Conservation (phyloP, 163 green algal species). For the Chlamydomonas reinhardtii region DNA sequence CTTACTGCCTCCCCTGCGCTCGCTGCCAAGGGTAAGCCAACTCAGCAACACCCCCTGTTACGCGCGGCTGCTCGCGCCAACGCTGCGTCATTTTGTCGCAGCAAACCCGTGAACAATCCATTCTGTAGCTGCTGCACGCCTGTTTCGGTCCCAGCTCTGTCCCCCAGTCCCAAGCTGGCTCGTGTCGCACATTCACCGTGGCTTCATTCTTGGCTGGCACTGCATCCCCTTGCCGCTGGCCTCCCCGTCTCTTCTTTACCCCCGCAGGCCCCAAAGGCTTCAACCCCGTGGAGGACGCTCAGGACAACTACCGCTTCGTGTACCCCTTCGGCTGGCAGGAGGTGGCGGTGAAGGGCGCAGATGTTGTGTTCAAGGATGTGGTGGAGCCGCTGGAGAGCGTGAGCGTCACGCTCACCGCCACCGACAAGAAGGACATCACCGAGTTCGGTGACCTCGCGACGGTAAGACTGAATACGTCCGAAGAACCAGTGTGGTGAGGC, state of each 20-base stretch:
- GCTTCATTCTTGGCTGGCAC: no score
- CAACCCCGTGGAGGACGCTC: conserved; percentile 82
- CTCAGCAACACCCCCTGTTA: no score
- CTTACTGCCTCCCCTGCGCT: conserved; percentile 5
- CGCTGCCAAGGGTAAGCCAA: conserved; percentile 52
- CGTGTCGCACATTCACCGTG: no score
- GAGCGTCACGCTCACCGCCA: conserved; percentile 89
- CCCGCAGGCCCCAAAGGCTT: conserved; percentile 81
- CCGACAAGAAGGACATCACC: conserved; percentile 86
- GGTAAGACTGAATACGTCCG: not conserved
- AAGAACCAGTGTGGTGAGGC: no score
- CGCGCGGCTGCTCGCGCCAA: no score
- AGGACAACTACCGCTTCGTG: conserved; percentile 93
- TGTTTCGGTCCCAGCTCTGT: no score
- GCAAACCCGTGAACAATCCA: no score
- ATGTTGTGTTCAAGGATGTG: conserved; percentile 95
- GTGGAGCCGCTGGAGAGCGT: conserved; percentile 98
- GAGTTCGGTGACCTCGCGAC: conserved; percentile 82
- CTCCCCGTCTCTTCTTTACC: no score
- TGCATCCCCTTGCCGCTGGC: no score
- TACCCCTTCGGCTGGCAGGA: conserved; percentile 99
- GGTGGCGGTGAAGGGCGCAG: conserved; percentile 91
- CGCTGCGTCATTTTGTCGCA: no score
- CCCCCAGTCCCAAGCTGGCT: no score
- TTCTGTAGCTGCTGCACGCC: no score